phyloP scores from a whole-genome alignment of 1,139 yeast species.

The Candida tunisiensis region DNA sequence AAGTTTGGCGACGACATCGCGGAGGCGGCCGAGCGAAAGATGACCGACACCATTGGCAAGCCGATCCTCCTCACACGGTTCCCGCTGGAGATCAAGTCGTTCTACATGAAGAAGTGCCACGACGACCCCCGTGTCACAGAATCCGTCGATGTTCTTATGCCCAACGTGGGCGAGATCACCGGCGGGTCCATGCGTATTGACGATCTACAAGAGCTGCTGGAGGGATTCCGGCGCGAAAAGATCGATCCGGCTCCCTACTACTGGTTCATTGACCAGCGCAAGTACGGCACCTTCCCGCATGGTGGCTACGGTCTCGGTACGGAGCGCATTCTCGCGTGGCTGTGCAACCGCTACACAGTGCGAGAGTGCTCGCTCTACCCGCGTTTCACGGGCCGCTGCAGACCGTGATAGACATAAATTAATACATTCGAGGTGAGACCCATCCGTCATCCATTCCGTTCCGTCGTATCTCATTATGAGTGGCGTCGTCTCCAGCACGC shows the following conservation, averaged over 20 bases:
- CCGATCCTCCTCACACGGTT: constrained; percentile 86
- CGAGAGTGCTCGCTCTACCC: constrained; percentile 97
- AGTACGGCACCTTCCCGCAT: constrained; percentile 92
- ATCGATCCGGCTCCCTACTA: constrained; percentile 69
- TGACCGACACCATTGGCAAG: constrained; percentile 87
- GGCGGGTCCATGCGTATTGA: constrained; percentile 99
- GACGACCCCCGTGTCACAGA: constrained; percentile 94
- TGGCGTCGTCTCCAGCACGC: too few relatives aligned
- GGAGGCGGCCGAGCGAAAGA: constrained; percentile 97
- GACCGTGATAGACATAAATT: constrained; percentile 34
- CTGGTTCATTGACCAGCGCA: constrained; percentile 93
- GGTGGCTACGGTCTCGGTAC: constrained; percentile 99
- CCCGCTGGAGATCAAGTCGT: constrained; percentile 95
- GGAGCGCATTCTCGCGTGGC: constrained; percentile 96
- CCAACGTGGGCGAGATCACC: constrained; percentile 94
- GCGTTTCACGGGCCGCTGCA: constrained; percentile 95
- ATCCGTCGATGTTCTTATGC: constrained; percentile 96
- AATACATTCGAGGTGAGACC: too few relatives aligned
- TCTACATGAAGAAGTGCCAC: constrained; percentile 87
- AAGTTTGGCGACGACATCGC: constrained; percentile 98
- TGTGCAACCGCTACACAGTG: constrained; percentile 92
- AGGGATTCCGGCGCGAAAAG: constrained; percentile 84
- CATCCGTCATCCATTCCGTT: too few relatives aligned
- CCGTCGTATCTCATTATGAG: too few relatives aligned
- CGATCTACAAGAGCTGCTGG: constrained; percentile 64